Percentiles rank a stretch among this genome's conserved stretches.
phyloP scores from a whole-genome alignment of 2,329 filamentous ascomycete genomes.

The Penicillium sp. region DNA sequence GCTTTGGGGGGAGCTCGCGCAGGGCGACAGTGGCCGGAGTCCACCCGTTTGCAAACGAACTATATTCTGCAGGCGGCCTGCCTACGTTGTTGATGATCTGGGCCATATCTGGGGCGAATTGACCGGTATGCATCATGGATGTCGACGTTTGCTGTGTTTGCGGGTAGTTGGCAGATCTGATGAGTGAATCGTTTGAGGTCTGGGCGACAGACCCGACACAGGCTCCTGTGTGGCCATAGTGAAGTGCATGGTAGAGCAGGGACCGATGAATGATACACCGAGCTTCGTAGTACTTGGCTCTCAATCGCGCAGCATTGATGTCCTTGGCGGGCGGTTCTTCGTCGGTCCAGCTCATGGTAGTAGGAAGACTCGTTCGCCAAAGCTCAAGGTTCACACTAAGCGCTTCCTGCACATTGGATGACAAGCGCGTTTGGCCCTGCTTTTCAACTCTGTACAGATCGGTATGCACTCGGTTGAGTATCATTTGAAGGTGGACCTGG shows the following conservation, averaged over 20 bases:
- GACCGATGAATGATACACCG: conserved; percentile 85
- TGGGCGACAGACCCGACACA: too few relatives aligned
- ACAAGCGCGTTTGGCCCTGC: conserved; percentile 36
- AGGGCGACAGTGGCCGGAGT: conserved; percentile 14
- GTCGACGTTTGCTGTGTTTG: too few relatives aligned
- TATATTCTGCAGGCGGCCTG: too few relatives aligned
- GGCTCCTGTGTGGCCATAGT: conserved; percentile 48
- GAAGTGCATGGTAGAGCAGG: conserved; percentile 62
- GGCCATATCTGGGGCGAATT: too few relatives aligned
- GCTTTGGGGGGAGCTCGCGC: conserved; percentile 39
- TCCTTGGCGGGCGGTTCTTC: conserved; percentile 68
- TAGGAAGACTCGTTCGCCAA: conserved; percentile 55
- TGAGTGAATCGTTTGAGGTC: too few relatives aligned
- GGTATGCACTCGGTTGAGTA: conserved; percentile 56
- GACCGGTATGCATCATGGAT: too few relatives aligned
- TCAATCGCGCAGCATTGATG: conserved; percentile 77
- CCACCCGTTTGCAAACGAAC: too few relatives aligned
- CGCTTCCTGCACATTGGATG: conserved; percentile 39
- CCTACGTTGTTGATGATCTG: too few relatives aligned
- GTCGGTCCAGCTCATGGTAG: conserved; percentile 61
- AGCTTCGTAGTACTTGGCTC: conserved; percentile 93
- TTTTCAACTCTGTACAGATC: conserved; percentile 51
- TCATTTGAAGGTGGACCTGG: conserved; percentile 59
- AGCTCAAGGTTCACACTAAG: conserved; percentile 50
- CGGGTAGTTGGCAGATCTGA: too few relatives aligned